Evolutionary conservation across 164 flowering plant species (phyloP).

Genomic region (Pachysandra terminalis): DNA sequence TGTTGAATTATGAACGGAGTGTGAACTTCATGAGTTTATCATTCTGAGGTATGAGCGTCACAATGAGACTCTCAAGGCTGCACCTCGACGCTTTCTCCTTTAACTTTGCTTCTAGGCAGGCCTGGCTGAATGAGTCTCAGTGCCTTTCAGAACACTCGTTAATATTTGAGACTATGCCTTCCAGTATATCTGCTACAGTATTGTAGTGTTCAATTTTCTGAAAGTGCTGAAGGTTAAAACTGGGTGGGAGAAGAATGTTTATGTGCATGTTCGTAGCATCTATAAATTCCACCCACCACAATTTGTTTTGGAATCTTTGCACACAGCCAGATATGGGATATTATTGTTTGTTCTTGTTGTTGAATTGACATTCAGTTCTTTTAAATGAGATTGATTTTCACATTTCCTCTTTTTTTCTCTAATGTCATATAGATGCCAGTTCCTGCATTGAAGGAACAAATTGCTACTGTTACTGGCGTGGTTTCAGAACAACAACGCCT

Average conservation of each 20-base stretch:
- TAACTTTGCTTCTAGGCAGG: too few species aligned
- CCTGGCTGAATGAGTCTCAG: too few species aligned
- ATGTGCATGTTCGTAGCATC: background rate
- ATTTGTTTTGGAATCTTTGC: background rate
- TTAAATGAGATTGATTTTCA: background rate
- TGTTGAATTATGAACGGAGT: too few species aligned
- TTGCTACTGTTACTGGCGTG: slow-evolving; percentile 83
- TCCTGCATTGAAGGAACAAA: slow-evolving; percentile 84
- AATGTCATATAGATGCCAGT: slow-evolving; percentile 66
- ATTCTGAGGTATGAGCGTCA: too few species aligned
- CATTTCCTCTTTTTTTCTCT: background rate
- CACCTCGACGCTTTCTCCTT: too few species aligned
- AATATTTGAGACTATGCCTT: background rate
- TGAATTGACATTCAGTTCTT: background rate
- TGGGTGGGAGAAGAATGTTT: background rate
- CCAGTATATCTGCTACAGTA: background rate
- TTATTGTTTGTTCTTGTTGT: background rate
- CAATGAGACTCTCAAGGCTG: too few species aligned
- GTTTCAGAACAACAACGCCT: slow-evolving; percentile 85
- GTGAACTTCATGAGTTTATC: too few species aligned
- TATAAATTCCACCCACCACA: background rate
- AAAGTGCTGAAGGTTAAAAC: background rate
- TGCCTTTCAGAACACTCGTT: too few species aligned
- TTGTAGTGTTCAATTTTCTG: background rate
- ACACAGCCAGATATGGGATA: background rate